Evolutionary conservation across 805 yeast genomes (phyloP), one percentile per base, ranked within the genome.

Genomic region (Wickerhamiella cacticola): DNA sequence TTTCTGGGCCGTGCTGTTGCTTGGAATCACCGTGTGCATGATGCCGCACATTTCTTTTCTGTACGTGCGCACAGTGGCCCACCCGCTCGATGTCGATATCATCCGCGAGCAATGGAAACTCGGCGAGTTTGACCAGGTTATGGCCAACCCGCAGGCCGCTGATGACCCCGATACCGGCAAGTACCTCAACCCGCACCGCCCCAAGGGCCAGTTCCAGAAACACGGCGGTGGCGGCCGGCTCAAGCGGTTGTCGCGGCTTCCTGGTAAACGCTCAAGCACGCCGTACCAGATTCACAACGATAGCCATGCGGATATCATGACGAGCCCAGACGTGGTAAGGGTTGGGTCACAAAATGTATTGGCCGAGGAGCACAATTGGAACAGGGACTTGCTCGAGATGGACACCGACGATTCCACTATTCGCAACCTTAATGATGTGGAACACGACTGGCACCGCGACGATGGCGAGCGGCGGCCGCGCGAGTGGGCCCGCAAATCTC

Each of bases 41-140:
- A 59, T 79, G 41, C 94, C 94, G 4, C 71, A 86, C 46, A 73
- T 80, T 59, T 57, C 68, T 2, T 68, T 58, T 55, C 78, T 79
- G 56, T 64, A 74, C 39, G 52, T 73, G 45, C 72, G 63, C 55
- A 67, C 72, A 47, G 66, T 77, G 48, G 79, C 74, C 63, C 58
- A 56, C 45, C 94, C 94, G 2, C 59, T 65, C 33, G 92, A 82
- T 58, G 70, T 79, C 41, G 94, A 83, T 56, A 76, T 82, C 48
- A 68, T 83, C 43, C 69, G 92, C 48, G 92, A 82, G 55, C 63
- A 72, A 52, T 76, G 73, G 51, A 63, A 65, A 12, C 56, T 64
- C 49, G 84, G 85, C 6, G 73, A 67, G 46, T 80, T 68, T 57
- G 64, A 61, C 45, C 52, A 56, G 18, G 60, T 57, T n/a, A 51